Evolutionary conservation across 805 yeast genomes (phyloP), one percentile per base, ranked within the genome.

Genomic region (Blastobotrys americana): DNA sequence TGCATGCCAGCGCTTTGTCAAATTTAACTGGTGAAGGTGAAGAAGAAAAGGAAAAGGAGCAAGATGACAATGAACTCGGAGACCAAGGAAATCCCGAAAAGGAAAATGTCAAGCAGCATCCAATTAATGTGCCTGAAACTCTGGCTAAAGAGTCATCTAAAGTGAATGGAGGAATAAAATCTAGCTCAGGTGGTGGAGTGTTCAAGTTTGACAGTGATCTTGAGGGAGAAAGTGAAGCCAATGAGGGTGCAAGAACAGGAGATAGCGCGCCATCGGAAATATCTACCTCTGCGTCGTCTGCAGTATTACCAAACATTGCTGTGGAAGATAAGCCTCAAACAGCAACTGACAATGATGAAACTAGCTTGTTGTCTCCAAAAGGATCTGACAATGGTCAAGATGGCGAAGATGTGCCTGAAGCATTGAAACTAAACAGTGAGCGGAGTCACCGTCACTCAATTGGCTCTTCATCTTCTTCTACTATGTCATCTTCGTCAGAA

Each of bases 1-100:
- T 47, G 4, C 15, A 20, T 4, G 9, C n/a, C 40, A 17, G 42
- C 28, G 34, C 25, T 21, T 36, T 42, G 31, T 4, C 40, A 25
- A 27, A 39, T 9, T 13, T 39, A 19, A 22, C 34, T 13, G 37
- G 31, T 16, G 18, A 31, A 19, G 42, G 19, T 17, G 42, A 21
- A 4, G 15, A 35, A 16, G 25, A 18, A 36, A 34, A 41, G 25
- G 19, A 42, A 16, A 34, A 42, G 38, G 22, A 35, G n/a, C 13
- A 37, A 21, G 35, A 36, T 25, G 16, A 22, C 18, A 8, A 25
- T 8, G 13, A 25, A 25, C 10, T 8, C 13, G 10, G 31, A 25
- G n/a, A n/a, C n/a, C n/a, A n/a, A n/a, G n/a, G n/a, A n/a, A n/a
- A n/a, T n/a, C n/a, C n/a, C n/a, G n/a, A n/a, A n/a, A n/a, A n/a